These are phyloP conservation scores for Purpureocillium lavendulum DNA, from an alignment of 2,329 filamentous ascomycete species.

Conservation along the genomic window DNA sequence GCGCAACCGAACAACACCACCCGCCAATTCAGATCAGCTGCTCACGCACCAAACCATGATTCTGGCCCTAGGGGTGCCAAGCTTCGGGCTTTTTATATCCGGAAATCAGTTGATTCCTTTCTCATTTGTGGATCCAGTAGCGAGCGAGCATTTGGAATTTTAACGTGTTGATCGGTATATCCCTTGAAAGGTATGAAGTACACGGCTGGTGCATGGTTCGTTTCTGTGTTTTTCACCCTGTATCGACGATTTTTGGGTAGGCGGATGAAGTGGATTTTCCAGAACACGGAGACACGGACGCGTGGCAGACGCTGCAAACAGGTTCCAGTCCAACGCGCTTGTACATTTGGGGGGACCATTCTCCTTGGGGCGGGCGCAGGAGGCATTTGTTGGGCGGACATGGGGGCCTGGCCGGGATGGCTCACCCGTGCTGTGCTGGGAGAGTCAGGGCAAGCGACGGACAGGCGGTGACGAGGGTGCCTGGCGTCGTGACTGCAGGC, in stretches of 20 bases:
- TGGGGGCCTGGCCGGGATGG: too few relatives aligned
- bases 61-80: constrained; percentile 4
- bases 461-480: too few relatives aligned
- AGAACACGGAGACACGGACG: too few relatives aligned
- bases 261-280: too few relatives aligned
- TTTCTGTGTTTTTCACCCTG: too few relatives aligned
- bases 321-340: constrained; percentile 3
- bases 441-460: too few relatives aligned
- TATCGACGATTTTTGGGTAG: constrained; percentile 1
- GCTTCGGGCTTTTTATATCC: constrained; percentile 2
- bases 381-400: neutral
- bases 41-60: constrained; percentile 3
- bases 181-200: neutral
- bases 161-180: neutral
- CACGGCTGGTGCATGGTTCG: neutral
- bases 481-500: neutral
- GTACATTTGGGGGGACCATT: constrained; percentile 1
- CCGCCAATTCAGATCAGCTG: constrained; percentile 1
- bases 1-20: neutral
- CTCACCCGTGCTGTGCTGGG: neutral
- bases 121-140: constrained; percentile 1
- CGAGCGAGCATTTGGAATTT: constrained; percentile 4
- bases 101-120: constrained; percentile 6
- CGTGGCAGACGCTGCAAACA: neutral
- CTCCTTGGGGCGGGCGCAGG: neutral